These are phyloP conservation scores for Leucosporidium scottii DNA, from an alignment of 768 basidiomycete genomes.

Conservation along the genomic window DNA sequence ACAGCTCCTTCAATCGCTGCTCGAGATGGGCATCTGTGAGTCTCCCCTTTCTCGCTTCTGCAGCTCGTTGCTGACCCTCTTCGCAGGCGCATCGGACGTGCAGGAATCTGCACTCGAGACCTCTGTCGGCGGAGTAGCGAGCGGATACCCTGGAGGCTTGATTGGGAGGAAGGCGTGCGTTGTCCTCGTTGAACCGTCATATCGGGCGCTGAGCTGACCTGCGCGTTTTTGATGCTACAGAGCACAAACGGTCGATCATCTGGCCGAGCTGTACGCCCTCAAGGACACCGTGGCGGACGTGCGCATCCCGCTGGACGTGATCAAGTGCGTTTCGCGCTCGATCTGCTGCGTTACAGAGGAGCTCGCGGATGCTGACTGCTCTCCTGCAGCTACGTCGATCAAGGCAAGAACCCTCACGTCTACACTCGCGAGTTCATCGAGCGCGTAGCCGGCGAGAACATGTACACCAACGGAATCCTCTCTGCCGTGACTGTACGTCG, in stretches of 20 bases:
- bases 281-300: constrained; percentile 14
- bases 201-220: background rate
- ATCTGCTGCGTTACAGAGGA: too few relatives aligned
- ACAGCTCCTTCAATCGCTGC: constrained; percentile 25
- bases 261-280: constrained; percentile 8
- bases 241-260: constrained; percentile 8
- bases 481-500: constrained; percentile 30
- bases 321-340: constrained; percentile 9
- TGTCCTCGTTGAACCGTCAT: background rate
- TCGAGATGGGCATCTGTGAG: constrained; percentile 33
- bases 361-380: background rate
- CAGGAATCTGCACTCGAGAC: constrained; percentile 23
- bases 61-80: background rate
- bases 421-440: constrained; percentile 36
- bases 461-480: constrained; percentile 38
- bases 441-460: constrained; percentile 36
- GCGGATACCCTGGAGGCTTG: constrained; percentile 23
- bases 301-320: constrained; percentile 30
- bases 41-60: background rate
- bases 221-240: constrained; percentile 17
- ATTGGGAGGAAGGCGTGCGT: constrained; percentile 28
- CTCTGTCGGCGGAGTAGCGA: constrained; percentile 1
- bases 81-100: constrained; percentile 26
- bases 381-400: constrained; percentile 30
- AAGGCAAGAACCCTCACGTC: constrained; percentile 37